Evolutionary conservation across 2,329 filamentous ascomycete species (phyloP).

Genomic region (Ceratocystis ficicola): DNA sequence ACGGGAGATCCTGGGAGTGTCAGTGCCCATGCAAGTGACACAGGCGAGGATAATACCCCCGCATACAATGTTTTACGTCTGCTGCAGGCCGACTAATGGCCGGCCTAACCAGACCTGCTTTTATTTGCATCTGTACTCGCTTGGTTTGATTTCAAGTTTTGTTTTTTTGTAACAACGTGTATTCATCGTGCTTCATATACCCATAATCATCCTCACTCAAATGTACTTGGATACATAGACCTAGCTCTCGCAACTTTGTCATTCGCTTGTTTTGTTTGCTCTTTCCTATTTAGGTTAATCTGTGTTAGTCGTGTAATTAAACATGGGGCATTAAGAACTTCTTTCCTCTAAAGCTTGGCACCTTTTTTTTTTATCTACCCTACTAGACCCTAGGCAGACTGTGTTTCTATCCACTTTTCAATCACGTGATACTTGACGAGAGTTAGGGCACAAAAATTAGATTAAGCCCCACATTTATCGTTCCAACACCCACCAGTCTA

Average conservation of each 20-base stretch:
- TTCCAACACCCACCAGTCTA: not conserved
- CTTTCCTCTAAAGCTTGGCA: no score
- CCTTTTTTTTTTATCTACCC: no score
- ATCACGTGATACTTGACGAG: not conserved
- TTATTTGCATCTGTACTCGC: not conserved
- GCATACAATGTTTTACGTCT: conserved; percentile 6
- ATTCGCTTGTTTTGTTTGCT: not conserved
- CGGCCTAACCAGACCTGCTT: not conserved
- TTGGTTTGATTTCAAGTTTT: no score
- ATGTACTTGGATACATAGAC: not conserved
- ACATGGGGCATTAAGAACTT: not conserved
- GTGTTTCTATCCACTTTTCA: not conserved
- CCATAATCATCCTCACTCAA: no score
- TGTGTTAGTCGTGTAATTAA: not conserved
- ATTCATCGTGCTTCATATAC: no score
- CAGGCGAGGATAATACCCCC: not conserved
- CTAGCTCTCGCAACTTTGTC: no score
- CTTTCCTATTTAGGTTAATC: not conserved
- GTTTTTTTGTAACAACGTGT: not conserved
- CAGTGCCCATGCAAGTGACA: not conserved
- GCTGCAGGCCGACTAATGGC: conserved; percentile 5
- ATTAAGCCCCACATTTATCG: conserved; percentile 7
- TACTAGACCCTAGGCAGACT: no score
- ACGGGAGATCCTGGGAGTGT: not conserved
- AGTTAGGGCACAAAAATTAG: conserved; percentile 13